Evolutionary conservation across 257 asterid species (phyloP).

Genomic region (Anisodus tanguticus): DNA sequence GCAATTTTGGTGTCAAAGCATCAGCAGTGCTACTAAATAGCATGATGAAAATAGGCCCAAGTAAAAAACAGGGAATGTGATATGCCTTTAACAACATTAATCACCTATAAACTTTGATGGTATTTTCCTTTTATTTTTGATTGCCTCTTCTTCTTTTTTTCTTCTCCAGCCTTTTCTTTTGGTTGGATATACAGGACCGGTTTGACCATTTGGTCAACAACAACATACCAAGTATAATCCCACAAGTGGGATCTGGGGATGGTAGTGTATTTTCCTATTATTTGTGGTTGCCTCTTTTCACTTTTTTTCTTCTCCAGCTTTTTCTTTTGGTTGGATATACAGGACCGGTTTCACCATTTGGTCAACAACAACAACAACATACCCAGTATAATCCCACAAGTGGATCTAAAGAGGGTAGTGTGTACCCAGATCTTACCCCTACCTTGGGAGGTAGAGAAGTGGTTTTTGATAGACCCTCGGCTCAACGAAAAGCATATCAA

Average conservation of each 20-base stretch:
- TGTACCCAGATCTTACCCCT: too few species aligned
- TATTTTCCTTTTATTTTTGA: not conserved
- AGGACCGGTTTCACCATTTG: not conserved
- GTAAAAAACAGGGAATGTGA: not conserved
- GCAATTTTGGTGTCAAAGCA: not conserved
- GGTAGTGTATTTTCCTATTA: not conserved
- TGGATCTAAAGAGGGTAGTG: too few species aligned
- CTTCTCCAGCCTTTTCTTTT: not conserved
- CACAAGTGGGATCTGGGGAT: too few species aligned
- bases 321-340: constrained; percentile 3
- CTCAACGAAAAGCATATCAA: too few species aligned
- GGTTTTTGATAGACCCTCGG: too few species aligned
- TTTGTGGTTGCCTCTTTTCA: not conserved
- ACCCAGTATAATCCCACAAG: too few species aligned
- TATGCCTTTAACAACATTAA: not conserved
- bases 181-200: not conserved
- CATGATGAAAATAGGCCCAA: not conserved
- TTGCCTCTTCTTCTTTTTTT: not conserved
- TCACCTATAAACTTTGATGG: not conserved
- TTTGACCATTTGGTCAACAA: not conserved
- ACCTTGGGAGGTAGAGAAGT: too few species aligned
- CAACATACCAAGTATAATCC: too few species aligned
- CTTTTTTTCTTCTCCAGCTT: not conserved
- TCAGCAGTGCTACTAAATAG: not conserved
- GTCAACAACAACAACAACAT: too few species aligned